Evolutionary conservation across 257 asterid species (phyloP).

Genomic region (Solanum tarapatanum): DNA sequence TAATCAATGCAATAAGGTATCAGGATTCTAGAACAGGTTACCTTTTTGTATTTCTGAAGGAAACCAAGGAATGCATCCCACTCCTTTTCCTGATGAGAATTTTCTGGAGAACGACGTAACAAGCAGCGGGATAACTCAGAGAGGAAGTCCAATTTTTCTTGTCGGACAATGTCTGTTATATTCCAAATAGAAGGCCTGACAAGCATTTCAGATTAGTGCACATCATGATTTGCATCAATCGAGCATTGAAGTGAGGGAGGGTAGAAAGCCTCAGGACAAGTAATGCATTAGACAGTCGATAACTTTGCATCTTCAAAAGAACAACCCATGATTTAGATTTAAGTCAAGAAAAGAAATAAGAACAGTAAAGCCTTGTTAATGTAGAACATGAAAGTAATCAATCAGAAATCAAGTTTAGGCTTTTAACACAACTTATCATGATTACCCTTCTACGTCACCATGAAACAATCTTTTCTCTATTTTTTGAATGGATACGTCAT

Average conservation of each 20-base stretch:
- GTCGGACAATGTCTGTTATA: conserved; percentile 17
- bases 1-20: not conserved
- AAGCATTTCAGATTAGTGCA: not conserved
- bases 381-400: not conserved
- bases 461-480: not conserved
- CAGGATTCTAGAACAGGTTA: conserved; percentile 8
- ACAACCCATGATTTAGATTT: not conserved
- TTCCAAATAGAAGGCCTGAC: conserved; percentile 44
- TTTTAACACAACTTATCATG: not conserved
- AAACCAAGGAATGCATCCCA: conserved; percentile 37
- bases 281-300: not conserved
- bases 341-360: not conserved
- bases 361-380: not conserved
- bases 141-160: conserved; percentile 11
- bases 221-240: conserved; percentile 4
- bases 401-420: not conserved
- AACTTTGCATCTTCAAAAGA: not conserved
- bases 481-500: not conserved
- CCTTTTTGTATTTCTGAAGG: conserved; percentile 35
- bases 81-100: conserved; percentile 42
- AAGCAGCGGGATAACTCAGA: conserved; percentile 26
- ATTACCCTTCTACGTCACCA: not conserved
- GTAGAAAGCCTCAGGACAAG: not conserved
- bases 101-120: conserved; percentile 36
- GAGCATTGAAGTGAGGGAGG: not conserved